Evolutionary conservation across 2,329 filamentous ascomycete genomes (phyloP).

Genomic region (Colletotrichum gloeosporioides): DNA sequence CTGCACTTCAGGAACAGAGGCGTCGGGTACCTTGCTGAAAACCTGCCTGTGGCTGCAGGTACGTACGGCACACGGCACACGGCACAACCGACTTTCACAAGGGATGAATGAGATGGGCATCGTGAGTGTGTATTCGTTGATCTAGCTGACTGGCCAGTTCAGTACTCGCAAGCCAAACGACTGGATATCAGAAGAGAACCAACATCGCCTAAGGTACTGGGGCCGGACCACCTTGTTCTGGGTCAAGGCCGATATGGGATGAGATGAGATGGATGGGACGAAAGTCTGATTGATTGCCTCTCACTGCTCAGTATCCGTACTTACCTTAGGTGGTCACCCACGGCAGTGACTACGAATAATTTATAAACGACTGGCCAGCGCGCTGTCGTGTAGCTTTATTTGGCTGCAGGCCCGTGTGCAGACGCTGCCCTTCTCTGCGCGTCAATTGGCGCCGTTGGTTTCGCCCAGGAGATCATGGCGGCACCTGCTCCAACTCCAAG

Average conservation of each 20-base stretch:
- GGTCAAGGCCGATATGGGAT: neutral
- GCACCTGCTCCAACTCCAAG: neutral
- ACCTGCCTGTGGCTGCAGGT: neutral
- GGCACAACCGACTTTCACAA: neutral
- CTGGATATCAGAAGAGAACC: neutral
- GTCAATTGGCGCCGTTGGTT: constrained; percentile 15
- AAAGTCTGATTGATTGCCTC: constrained; percentile 5
- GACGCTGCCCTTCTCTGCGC: neutral
- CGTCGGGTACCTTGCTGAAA: neutral
- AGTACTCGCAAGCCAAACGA: neutral
- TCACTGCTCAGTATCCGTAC: neutral
- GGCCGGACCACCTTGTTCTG: neutral
- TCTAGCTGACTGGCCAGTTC: neutral
- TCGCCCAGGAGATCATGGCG: constrained; percentile 15
- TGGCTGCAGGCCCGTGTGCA: neutral
- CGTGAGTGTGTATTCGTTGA: neutral
- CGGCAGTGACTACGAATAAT: neutral
- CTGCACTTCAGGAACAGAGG: too few species aligned
- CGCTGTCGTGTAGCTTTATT: neutral
- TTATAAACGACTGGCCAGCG: neutral
- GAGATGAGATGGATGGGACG: constrained; percentile 13
- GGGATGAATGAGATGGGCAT: neutral
- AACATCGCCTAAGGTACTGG: neutral
- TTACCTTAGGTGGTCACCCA: neutral
- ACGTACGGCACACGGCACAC: neutral